These are phyloP conservation scores for Tricholoma furcatifolium DNA, from an alignment of 768 basidiomycete genomes.

Conservation along the genomic window DNA sequence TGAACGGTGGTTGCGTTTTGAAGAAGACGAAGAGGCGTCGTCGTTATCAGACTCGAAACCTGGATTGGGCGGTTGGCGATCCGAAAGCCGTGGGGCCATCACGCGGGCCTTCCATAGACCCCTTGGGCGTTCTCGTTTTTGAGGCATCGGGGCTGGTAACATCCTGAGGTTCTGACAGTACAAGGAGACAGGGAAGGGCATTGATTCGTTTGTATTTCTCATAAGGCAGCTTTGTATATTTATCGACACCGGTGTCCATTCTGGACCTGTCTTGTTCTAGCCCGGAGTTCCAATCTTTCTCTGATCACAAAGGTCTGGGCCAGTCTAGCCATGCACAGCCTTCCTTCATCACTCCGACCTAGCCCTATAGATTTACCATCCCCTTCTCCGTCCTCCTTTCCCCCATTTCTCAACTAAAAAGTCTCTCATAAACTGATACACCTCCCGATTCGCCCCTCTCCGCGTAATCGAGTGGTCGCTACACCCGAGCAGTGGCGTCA, in stretches of 20 bases:
- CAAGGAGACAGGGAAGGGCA: slow-evolving; percentile 28
- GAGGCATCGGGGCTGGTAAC: slow-evolving; percentile 15
- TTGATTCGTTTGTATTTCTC: slow-evolving; percentile 18
- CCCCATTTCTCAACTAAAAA: slow-evolving; percentile 96
- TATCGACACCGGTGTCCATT: slow-evolving; percentile 19
- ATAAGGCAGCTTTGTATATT: slow-evolving; percentile 19
- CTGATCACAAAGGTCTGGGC: slow-evolving; percentile 11
- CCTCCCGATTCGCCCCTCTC: slow-evolving; percentile 78
- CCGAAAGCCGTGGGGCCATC: slow-evolving; percentile 27
- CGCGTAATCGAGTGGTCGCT: slow-evolving; percentile 80
- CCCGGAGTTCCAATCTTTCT: slow-evolving; percentile 8
- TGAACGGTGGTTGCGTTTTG: slow-evolving; percentile 9
- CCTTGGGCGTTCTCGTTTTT: slow-evolving; percentile 32
- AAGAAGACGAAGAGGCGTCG: slow-evolving; percentile 16
- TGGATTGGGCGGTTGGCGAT: slow-evolving; percentile 16
- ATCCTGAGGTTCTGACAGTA: slow-evolving; percentile 15
- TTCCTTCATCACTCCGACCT: background rate
- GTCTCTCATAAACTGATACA: slow-evolving; percentile 82
- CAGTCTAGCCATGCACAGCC: slow-evolving; percentile 10
- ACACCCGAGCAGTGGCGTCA: slow-evolving; percentile 15
- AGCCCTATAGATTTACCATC: slow-evolving; percentile 51
- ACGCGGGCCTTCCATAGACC: slow-evolving; percentile 47
- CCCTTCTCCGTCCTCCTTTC: slow-evolving; percentile 66
- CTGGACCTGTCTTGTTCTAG: slow-evolving; percentile 18
- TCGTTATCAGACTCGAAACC: slow-evolving; percentile 19